Evolutionary conservation across 345 rosid genomes (phyloP).

Genomic region (Salix dunnii): DNA sequence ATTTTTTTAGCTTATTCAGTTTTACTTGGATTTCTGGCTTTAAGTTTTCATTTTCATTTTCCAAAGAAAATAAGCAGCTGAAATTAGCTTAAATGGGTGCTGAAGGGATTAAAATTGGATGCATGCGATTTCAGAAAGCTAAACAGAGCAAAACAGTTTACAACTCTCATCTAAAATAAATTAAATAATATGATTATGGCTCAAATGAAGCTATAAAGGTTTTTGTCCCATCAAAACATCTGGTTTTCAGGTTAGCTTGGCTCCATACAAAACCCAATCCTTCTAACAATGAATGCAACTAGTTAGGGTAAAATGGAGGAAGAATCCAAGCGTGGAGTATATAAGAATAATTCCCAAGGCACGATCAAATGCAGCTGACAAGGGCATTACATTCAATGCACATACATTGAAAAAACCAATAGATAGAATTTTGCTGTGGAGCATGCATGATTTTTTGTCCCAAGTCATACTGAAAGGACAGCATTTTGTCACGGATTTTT

Average conservation of each 20-base stretch:
- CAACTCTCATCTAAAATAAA: background rate
- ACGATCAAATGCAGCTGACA: background rate
- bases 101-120: no score
- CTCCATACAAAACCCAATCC: background rate
- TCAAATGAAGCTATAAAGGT: background rate
- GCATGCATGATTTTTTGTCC: background rate
- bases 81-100: no score
- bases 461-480: background rate
- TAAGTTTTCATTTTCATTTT: background rate
- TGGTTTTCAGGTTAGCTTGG: background rate
- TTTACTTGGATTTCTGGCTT: background rate
- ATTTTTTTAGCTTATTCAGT: background rate
- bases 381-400: background rate
- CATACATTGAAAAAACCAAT: background rate
- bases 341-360: background rate
- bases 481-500: background rate
- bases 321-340: background rate
- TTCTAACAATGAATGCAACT: background rate
- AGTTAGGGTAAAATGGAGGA: background rate
- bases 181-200: background rate
- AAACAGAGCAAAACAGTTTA: no score
- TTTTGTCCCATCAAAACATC: background rate
- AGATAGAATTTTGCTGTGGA: background rate
- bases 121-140: no score
- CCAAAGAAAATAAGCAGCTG: no score